Evolutionary conservation across 2,329 filamentous ascomycete species (phyloP).

Genomic region (Cytospora mali): DNA sequence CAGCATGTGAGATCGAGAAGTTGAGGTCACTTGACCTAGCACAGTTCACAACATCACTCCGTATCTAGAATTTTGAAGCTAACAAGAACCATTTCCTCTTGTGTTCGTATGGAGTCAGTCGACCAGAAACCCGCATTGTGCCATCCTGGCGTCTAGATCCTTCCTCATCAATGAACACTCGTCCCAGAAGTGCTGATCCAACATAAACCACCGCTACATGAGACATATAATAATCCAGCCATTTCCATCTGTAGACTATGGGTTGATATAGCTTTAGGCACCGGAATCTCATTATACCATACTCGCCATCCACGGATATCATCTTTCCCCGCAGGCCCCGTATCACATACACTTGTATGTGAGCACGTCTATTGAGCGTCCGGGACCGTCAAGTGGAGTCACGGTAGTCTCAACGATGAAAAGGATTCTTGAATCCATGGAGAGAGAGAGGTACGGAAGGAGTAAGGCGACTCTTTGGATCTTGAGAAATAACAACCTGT

Average conservation of each 20-base stretch:
- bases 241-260: neutral
- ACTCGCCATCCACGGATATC: neutral
- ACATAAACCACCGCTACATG: neutral
- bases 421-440: neutral
- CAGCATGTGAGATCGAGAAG: neutral
- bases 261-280: neutral
- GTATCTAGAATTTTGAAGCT: fast-evolving
- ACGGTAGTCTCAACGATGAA: neutral
- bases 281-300: neutral
- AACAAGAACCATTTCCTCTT: neutral
- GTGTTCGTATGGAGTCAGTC: neutral
- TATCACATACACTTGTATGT: neutral
- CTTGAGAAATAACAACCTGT: neutral
- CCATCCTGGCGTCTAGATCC: neutral
- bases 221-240: too few species aligned
- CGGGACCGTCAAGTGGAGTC: neutral
- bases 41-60: neutral
- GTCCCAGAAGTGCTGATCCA: neutral
- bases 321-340: neutral
- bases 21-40: neutral
- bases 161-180: neutral
- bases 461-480: neutral
- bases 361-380: neutral
- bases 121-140: neutral
- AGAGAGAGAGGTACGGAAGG: neutral